A percentile compares a stretch with the other conserved stretches of the same genome.
phyloP scores from a whole-genome alignment of 805 yeast genomes.

The Clavispora fructus region DNA sequence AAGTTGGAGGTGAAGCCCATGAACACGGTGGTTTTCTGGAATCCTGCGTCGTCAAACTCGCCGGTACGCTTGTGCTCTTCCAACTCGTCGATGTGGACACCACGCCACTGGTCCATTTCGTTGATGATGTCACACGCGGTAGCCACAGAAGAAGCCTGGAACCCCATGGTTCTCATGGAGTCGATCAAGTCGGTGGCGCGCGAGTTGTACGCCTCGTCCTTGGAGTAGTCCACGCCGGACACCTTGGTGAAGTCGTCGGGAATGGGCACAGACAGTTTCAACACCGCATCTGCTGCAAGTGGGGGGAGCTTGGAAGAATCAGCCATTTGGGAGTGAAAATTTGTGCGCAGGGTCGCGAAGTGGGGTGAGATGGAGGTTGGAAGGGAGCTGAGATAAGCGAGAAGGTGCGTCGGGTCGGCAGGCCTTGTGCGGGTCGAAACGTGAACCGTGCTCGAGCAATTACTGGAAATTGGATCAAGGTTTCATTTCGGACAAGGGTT shows the following conservation, averaged over 20 bases:
- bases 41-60: constrained; percentile 70
- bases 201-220: constrained; percentile 69
- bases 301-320: constrained; percentile 45
- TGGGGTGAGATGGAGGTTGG: no score
- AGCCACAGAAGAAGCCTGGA: constrained; percentile 85
- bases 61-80: constrained; percentile 67
- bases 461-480: no score
- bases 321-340: neutral
- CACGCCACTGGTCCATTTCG: constrained; percentile 92
- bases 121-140: constrained; percentile 89
- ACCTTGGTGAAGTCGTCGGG: constrained; percentile 77
- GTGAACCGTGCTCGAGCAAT: no score
- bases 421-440: no score
- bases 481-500: no score
- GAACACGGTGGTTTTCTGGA: constrained; percentile 83
- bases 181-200: constrained; percentile 71
- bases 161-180: constrained; percentile 93
- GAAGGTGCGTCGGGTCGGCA: no score
- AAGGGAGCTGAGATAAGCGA: no score
- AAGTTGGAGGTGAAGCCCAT: constrained; percentile 95
- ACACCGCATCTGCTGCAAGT: constrained; percentile 85
- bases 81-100: constrained; percentile 62
- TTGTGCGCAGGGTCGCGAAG: constrained; percentile 2
- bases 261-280: constrained; percentile 79
- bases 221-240: constrained; percentile 84